Evolutionary conservation across 768 basidiomycete species (phyloP), one percentile per base, ranked within the genome.

Genomic region (Tylopilus intermedius): DNA sequence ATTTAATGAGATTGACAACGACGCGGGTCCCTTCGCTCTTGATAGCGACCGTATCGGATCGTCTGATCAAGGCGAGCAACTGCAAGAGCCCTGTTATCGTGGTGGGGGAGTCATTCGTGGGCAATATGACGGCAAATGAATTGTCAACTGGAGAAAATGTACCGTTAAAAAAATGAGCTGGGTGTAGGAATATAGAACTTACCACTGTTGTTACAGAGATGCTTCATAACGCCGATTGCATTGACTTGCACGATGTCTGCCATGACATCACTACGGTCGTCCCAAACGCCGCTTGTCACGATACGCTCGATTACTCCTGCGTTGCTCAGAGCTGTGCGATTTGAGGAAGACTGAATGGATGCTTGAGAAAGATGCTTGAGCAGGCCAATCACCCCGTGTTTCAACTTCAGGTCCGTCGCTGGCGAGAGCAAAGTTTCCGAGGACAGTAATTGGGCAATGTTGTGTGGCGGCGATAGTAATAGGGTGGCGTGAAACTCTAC

Each of bases 11-110:
- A 66, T 95, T 93, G 61, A 93, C 91, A 39, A 96, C 72, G 3
- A 94, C 82, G 18, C 95, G 84, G 15, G 92, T 87, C 29, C 89
- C 89, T 72, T 99, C 95, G 63, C 88, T 93, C 69, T 87, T 88
- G 33, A 94, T 75, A 1, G 90, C 82, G 2, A 89, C 72, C 18
- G 86, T 86, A 60, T 94, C 88, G 5, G 92, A 86, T 39, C 92
- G 84, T 46, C 78, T 76, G 27, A 88, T 77, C 18, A 99, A 77
- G 6, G 80, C 80, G 30, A 96, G 74, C 42, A 98, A 79, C 53
- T 83, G 83, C 5, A 80, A 72, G 39, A 93, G 71, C 1, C 83
- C 81, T 22, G 80, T 81, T 2, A 72, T 59, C n/a, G 65, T 39
- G 2, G 68, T 42, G 3, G 66, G 62, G 45, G 61, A 50, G 46